Percentiles rank a stretch among this genome's conserved stretches.
Evolutionary conservation across 176 grass and related monocot species (phyloP).

Genomic region (Aegilops longissima): DNA sequence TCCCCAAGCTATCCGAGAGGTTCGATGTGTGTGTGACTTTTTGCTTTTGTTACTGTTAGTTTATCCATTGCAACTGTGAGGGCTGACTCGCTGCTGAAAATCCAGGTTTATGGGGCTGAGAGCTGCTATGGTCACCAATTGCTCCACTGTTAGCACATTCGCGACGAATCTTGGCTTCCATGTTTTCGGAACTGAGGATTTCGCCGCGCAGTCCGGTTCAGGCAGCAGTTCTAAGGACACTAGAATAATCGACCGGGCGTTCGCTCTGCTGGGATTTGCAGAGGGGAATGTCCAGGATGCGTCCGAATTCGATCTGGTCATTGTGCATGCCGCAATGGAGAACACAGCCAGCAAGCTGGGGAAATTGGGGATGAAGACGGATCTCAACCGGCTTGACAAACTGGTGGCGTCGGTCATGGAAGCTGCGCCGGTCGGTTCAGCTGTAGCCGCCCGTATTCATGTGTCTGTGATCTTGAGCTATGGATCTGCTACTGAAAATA

Average conservation of each 20-base stretch:
- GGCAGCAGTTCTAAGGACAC: constrained; percentile 6
- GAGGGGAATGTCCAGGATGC: constrained; percentile 54
- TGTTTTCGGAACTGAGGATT: constrained; percentile 49
- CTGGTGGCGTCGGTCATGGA: constrained; percentile 63
- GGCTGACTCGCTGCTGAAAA: constrained; percentile 20
- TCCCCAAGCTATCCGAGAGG: constrained; percentile 79
- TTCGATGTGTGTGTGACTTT: constrained; percentile 13
- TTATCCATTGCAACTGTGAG: not conserved
- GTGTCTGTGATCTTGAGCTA: constrained; percentile 76
- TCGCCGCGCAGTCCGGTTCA: constrained; percentile 1
- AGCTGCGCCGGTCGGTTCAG: constrained; percentile 43
- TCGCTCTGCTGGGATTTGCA: constrained; percentile 60
- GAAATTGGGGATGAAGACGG: constrained; percentile 45
- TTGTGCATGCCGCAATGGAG: constrained; percentile 67
- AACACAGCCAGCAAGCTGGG: constrained; percentile 46
- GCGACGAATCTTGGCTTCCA: constrained; percentile 51
- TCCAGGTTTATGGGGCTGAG: constrained; percentile 84
- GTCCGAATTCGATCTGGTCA: constrained; percentile 74
- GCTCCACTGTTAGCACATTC: constrained; percentile 47
- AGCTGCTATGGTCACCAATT: constrained; percentile 72
- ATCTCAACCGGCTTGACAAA: constrained; percentile 65
- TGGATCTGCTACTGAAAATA: constrained; percentile 48
- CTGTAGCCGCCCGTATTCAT: constrained; percentile 58
- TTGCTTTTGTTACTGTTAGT: not conserved
- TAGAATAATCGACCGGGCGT: constrained; percentile 31